phyloP scores from a whole-genome alignment of 306 rosid genomes.

The Luffa aegyptiaca region DNA sequence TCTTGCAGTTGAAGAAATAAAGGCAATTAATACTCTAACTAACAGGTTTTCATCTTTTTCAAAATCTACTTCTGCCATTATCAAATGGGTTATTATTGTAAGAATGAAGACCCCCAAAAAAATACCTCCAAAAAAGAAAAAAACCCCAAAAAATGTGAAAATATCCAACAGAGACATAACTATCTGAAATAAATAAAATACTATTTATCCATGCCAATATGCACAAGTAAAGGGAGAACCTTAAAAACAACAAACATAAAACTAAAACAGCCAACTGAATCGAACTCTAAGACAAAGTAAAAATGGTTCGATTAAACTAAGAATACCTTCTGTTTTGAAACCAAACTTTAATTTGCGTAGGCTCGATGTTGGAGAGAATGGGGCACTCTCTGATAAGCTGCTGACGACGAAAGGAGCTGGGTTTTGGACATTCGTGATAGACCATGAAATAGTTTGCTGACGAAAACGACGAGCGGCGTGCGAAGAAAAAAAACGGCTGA shows the following conservation, averaged over 20 bases:
- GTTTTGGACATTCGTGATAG: slow-evolving; percentile 97
- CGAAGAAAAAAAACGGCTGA: too few relatives aligned
- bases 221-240: background rate
- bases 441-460: too few relatives aligned
- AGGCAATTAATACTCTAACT: background rate
- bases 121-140: background rate
- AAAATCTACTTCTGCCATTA: background rate
- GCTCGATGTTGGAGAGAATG: slow-evolving; percentile 85
- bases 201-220: background rate
- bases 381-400: slow-evolving; percentile 95
- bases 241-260: background rate
- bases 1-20: background rate
- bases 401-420: slow-evolving; percentile 93
- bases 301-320: background rate
- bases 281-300: background rate
- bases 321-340: slow-evolving; percentile 82
- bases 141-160: background rate
- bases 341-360: slow-evolving; percentile 96
- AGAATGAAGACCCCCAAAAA: background rate
- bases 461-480: too few relatives aligned
- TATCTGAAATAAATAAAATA: background rate
- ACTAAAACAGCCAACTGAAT: background rate
- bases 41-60: background rate
- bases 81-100: background rate
- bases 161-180: background rate